Conservation (phyloP, 371 early-diverging fungal genomes). For the Lichtheimia ornata region DNA sequence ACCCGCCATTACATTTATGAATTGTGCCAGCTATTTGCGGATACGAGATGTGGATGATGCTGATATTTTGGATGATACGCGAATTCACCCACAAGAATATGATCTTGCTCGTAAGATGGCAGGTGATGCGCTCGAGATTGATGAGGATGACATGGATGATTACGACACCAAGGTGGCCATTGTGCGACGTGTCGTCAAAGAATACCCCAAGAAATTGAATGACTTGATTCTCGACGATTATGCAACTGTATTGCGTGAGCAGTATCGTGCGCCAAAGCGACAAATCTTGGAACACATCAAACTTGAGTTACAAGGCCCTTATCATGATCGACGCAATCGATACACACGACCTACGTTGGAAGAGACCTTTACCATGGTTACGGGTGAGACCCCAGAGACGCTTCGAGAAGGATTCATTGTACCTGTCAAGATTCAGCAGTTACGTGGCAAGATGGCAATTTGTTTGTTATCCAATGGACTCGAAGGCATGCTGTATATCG, state of each 20-base stretch:
- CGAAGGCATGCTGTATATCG: constrained; percentile 79
- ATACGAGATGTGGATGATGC: constrained; percentile 62
- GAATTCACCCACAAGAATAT: constrained; percentile 96
- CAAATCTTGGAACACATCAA: constrained; percentile 85
- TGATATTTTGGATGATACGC: constrained; percentile 90
- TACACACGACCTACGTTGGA: constrained; percentile 66
- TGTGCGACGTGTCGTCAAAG: constrained; percentile 82
- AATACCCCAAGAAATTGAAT: constrained; percentile 78
- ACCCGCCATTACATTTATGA: constrained; percentile 84
- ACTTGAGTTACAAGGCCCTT: constrained; percentile 85
- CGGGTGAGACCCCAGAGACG: constrained; percentile 81
- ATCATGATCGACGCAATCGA: constrained; percentile 71
- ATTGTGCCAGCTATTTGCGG: constrained; percentile 91
- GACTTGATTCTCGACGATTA: constrained; percentile 90
- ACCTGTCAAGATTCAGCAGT: constrained; percentile 61
- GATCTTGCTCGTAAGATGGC: constrained; percentile 96
- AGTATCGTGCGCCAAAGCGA: constrained; percentile 75
- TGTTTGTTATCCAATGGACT: constrained; percentile 80
- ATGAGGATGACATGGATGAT: constrained; percentile 80
- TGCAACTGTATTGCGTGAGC: constrained; percentile 78
- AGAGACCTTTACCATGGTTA: constrained; percentile 85
- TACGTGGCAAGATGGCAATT: constrained; percentile 75
- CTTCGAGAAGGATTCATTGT: constrained; percentile 66
- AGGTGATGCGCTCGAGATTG: constrained; percentile 93
- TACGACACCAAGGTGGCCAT: constrained; percentile 53